Conservation (phyloP, 1,139 yeast species). For the Yarrowia galli region DNA sequence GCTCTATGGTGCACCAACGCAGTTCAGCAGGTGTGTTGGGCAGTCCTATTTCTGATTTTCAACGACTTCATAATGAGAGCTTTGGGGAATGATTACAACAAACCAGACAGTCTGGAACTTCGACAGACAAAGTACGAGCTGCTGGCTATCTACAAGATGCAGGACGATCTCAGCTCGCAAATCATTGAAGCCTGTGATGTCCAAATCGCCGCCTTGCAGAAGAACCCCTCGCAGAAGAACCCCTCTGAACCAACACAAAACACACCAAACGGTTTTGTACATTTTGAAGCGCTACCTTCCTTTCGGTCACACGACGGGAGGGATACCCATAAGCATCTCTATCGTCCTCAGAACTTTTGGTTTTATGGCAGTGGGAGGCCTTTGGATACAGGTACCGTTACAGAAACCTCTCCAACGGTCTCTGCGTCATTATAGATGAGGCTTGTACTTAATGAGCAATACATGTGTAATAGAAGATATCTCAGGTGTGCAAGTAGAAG, state of each 20-base stretch:
- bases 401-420: no score
- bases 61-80: conserved; percentile 29
- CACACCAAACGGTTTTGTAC: background rate
- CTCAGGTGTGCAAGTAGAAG: no score
- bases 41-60: background rate
- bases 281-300: background rate
- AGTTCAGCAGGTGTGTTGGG: background rate
- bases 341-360: background rate
- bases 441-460: no score
- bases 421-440: no score
- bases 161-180: background rate
- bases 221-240: no score
- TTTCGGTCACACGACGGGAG: background rate
- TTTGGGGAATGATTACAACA: conserved; percentile 3
- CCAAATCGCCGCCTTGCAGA: no score
- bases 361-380: no score
- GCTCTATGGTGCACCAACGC: background rate
- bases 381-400: no score
- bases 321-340: conserved; percentile 4
- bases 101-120: background rate
- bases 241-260: no score
- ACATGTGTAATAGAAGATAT: no score
- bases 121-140: background rate
- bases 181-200: background rate
- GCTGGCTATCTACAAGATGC: background rate